Evolutionary conservation across 495 filamentous ascomycete species (phyloP).

Genomic region (Neurospora sp.): DNA sequence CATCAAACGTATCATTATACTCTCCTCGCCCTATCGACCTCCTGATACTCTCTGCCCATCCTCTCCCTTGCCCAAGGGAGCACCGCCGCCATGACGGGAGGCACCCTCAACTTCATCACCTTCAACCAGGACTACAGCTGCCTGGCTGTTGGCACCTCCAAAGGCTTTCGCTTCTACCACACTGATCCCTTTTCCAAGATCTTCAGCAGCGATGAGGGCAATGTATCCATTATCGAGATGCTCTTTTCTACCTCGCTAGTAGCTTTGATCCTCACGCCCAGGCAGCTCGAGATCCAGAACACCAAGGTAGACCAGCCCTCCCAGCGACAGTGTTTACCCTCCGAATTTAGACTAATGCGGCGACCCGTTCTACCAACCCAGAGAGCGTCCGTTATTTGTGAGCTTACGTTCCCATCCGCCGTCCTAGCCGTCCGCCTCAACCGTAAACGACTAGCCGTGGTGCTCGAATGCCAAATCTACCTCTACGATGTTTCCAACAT

Average conservation of each 20-base stretch:
- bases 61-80: not conserved
- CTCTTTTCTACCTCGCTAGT: constrained; percentile 98
- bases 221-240: constrained; percentile 94
- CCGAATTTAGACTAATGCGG: not conserved
- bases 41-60: not conserved
- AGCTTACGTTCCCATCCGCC: constrained; percentile 91
- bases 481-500: constrained; percentile 98
- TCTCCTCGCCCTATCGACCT: not conserved
- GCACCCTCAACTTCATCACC: constrained; percentile 91
- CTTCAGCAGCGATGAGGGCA: constrained; percentile 84
- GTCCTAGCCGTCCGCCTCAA: constrained; percentile 89
- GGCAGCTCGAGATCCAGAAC: constrained; percentile 88
- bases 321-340: not conserved
- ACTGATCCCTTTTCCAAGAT: constrained; percentile 91
- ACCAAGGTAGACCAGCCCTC: constrained; percentile 62
- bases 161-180: constrained; percentile 90
- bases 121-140: constrained; percentile 99
- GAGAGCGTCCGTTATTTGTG: constrained; percentile 94
- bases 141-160: constrained; percentile 83
- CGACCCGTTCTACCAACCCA: constrained; percentile 22
- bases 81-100: constrained; percentile 28
- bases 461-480: constrained; percentile 92
- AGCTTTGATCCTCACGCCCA: constrained; percentile 78
- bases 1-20: not conserved
- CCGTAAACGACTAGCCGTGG: constrained; percentile 83